Evolutionary conservation across 306 rosid genomes (phyloP).

Genomic region (Sophora flavescens): DNA sequence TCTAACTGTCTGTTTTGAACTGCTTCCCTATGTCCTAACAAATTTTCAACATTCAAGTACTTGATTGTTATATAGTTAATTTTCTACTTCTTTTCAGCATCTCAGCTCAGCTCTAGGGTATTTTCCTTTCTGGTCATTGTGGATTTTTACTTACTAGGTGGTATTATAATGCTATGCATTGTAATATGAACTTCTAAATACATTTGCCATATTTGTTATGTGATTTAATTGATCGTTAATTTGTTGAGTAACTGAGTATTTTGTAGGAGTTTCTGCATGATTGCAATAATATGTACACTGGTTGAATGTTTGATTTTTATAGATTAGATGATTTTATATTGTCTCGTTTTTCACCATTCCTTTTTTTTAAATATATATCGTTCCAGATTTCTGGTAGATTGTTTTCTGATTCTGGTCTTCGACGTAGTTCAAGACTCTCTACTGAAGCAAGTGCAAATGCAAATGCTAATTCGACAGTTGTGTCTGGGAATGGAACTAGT

Average conservation of each 20-base stretch:
- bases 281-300: constrained; percentile 7
- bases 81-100: constrained; percentile 25
- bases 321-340: constrained; percentile 32
- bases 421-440: constrained; percentile 89
- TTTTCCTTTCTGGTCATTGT: constrained; percentile 23
- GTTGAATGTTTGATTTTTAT: constrained; percentile 29
- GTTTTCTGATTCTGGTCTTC: constrained; percentile 91
- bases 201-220: constrained; percentile 16
- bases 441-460: constrained; percentile 72
- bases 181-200: constrained; percentile 18
- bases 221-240: constrained; percentile 15
- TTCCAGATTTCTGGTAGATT: constrained; percentile 86
- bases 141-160: neutral
- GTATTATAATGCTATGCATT: constrained; percentile 12
- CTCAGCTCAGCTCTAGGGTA: neutral
- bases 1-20: too few relatives aligned
- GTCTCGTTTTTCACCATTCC: constrained; percentile 24
- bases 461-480: constrained; percentile 63
- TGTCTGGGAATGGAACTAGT: constrained; percentile 77
- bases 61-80: constrained; percentile 12
- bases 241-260: neutral
- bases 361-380: neutral
- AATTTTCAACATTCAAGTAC: neutral
- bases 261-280: constrained; percentile 8
- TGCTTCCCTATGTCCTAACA: too few relatives aligned